Evolutionary conservation across 768 basidiomycete species (phyloP), one percentile per base, ranked within the genome.

Genomic region (Hygrocybe punicea): DNA sequence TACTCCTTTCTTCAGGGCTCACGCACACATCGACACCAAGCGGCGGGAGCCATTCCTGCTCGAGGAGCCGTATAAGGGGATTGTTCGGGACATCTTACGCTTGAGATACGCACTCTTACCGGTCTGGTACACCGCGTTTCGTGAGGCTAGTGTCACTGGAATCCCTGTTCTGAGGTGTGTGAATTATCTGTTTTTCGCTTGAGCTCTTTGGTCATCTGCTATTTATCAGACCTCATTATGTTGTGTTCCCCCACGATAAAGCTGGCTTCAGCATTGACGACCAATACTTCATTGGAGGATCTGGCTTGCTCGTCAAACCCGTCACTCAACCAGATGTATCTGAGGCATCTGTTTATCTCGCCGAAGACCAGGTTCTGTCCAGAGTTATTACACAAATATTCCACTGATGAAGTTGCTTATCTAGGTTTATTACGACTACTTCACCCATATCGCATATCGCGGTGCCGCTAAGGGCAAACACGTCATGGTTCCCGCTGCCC

Each of bases 51-150:
- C 96, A 1, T 99, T 87, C 79, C 79, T 98, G 0, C 81, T 89
- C 49, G 91, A 93, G 10, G 87, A 97, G 63, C 94, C 95, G 3
- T 88, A 91, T 77, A 91, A 90, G 76, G 78, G 83, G 35, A 87
- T 93, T 50, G 72, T 98, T 44, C 84, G 87, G 36, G 85, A 91
- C 60, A 80, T 86, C 51, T 75, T 99, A 48, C 82, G 87, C 23
- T 74, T 98, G 55, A 77, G 97, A 45, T 98, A 99, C 71, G 78
- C 81, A 37, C 81, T 98, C 74, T 74, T 99, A 24, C 92, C 93
- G 0, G 79, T 95, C 14, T 98, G 96, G 95, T 99, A 99, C 70
- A 98, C 91, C n/a, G 91, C 91, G 2, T 98, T 98, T 84, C 81
- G 85, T 42, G 91, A 98, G 69, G 85, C 92, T 6, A 89, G 86